Percentiles rank a stretch among this genome's conserved stretches.
These are phyloP conservation scores for Crithidia brevicula DNA, from an alignment of 208 protist genomes.

Conservation along the genomic window DNA sequence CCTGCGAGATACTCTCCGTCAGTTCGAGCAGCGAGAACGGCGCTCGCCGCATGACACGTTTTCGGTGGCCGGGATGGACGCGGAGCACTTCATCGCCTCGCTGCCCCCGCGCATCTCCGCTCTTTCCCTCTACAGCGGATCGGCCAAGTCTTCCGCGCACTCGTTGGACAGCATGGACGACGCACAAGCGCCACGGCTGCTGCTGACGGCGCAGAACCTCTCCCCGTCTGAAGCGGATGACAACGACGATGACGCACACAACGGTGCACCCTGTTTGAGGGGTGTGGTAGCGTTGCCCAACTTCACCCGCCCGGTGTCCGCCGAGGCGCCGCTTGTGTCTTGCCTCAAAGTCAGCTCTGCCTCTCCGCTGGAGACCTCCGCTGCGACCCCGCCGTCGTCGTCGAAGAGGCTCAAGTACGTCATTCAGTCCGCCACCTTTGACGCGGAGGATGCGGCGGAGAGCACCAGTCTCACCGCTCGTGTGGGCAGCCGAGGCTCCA, in stretches of 20 bases:
- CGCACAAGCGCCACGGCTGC: slow-evolving; percentile 12
- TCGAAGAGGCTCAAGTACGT: slow-evolving; percentile 34
- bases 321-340: slow-evolving; percentile 6
- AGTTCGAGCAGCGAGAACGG: slow-evolving; percentile 22
- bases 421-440: slow-evolving; percentile 22
- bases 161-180: slow-evolving; percentile 18
- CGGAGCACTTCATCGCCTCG: slow-evolving; percentile 36
- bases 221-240: slow-evolving; percentile 2
- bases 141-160: slow-evolving; percentile 6
- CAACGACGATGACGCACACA: background rate
- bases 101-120: slow-evolving; percentile 28
- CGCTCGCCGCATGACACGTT: slow-evolving; percentile 26
- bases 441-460: background rate
- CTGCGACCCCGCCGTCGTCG: background rate
- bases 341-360: slow-evolving; percentile 3
- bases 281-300: background rate
- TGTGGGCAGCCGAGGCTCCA: background rate
- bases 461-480: background rate
- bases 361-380: background rate
- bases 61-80: slow-evolving; percentile 23
- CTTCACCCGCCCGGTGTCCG: background rate
- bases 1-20: slow-evolving; percentile 27
- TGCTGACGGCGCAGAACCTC: slow-evolving; percentile 33
- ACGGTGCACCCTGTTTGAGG: background rate
- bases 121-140: background rate